Conservation (phyloP, 768 basidiomycete genomes). For the Mycena belliarum region DNA sequence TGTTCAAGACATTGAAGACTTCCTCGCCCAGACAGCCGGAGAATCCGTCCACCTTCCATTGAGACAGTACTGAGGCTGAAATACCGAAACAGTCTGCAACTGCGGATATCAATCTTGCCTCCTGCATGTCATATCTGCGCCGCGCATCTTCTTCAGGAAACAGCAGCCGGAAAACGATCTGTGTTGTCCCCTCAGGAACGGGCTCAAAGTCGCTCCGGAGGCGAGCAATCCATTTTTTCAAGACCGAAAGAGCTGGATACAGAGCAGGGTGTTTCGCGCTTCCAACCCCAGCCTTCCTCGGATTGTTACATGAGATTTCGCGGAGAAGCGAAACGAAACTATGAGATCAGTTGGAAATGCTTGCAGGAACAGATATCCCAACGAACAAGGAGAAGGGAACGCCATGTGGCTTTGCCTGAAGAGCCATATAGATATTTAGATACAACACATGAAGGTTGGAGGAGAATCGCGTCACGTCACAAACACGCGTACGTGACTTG, state of each 20-base stretch:
- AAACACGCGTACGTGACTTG: conserved; percentile 3
- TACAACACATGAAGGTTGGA: neutral
- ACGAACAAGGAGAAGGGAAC: conserved; percentile 49
- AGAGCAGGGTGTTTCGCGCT: conserved; percentile 18
- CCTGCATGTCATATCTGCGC: conserved; percentile 75
- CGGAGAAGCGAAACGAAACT: conserved; percentile 55
- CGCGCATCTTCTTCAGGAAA: conserved; percentile 80
- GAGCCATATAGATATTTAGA: neutral
- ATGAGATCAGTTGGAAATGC: neutral
- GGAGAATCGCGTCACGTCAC: neutral
- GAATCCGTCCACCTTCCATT: conserved; percentile 43
- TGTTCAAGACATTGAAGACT: conserved; percentile 47
- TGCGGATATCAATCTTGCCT: conserved; percentile 53
- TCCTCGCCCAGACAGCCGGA: conserved; percentile 75
- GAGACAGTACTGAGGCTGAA: conserved; percentile 29
- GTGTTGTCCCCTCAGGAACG: conserved; percentile 54
- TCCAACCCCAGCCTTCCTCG: conserved; percentile 28
- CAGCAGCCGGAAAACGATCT: conserved; percentile 68
- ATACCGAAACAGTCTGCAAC: conserved; percentile 53
- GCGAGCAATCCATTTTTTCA: conserved; percentile 44
- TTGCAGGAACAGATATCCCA: neutral
- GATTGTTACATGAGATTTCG: conserved; percentile 39
- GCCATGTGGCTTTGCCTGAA: conserved; percentile 6
- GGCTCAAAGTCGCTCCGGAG: conserved; percentile 47
- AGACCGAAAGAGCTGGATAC: conserved; percentile 42